Evolutionary conservation across 1,284 basidiomycete genomes (phyloP), one percentile per base, ranked within the genome.

Genomic region (Trichosporon asahii): DNA sequence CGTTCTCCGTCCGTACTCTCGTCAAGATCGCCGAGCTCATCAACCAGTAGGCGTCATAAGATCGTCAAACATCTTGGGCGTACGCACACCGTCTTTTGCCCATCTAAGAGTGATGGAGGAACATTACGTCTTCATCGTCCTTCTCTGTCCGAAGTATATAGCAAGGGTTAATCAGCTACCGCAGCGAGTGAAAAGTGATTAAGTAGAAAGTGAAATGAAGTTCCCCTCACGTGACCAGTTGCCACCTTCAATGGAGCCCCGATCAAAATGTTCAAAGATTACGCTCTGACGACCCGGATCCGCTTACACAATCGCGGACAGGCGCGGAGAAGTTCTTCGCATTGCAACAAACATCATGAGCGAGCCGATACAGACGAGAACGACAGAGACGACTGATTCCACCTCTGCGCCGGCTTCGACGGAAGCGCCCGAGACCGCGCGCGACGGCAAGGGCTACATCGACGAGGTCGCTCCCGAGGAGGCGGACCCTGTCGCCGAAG

Each of bases 391-490:
- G 14, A 25, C 44, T 9, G 15, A 57, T n/a, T 40, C 27, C 21
- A 15, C 46, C 2, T 25, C 21, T 5, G 25, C 21, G 25, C 4
- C 6, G 6, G 49, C n/a, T 21, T 21, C 21, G 11, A 11, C 49
- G 7, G 23, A 8, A 9, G 49, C 23, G 15, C 40, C 67, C 61
- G 68, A 68, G 12, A 9, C 60, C 8, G 61, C 70, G 21, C 66
- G 66, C 3, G 74, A 74, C 64, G 74, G 74, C 15, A 68, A 55
- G 21, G 73, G 68, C 1, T 77, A 74, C 70, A 75, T 76, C 25
- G 77, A 78, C 60, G 76, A 80, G 23, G 66, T 64, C 12, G 65
- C 37, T 18, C 63, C 67, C 15, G 71, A 68, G 40, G 49, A 35
- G 18, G 31, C 40, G 46, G 68, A 65, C 40, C 40, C 68, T 6